Percentiles rank a stretch among this genome's conserved stretches.
Conservation (phyloP, 805 yeast species). For the Sungouiella blattae region DNA sequence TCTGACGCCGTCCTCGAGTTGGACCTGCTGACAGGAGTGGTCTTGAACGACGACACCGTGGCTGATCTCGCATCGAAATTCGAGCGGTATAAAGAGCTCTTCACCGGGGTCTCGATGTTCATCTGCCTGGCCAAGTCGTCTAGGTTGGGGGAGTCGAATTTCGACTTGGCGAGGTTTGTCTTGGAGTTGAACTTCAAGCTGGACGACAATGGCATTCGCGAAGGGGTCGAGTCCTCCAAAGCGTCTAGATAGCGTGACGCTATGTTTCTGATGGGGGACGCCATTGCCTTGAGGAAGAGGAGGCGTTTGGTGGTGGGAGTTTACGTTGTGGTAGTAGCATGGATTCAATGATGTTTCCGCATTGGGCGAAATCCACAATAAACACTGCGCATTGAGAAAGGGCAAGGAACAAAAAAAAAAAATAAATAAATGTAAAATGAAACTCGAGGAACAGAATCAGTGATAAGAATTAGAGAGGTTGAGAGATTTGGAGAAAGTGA, state of each 20-base stretch:
- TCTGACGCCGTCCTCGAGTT: not conserved
- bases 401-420: too few species aligned
- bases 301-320: constrained; percentile 13
- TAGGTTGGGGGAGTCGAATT: constrained; percentile 28
- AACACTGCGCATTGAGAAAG: too few species aligned
- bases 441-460: too few species aligned
- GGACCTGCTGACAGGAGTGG: constrained; percentile 20
- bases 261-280: constrained; percentile 23
- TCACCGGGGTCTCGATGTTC: constrained; percentile 22
- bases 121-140: constrained; percentile 38
- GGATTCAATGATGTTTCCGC: constrained; percentile 3
- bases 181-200: constrained; percentile 22
- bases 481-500: too few species aligned
- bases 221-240: constrained; percentile 24
- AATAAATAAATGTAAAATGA: too few species aligned
- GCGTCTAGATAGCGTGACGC: constrained; percentile 36
- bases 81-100: constrained; percentile 26
- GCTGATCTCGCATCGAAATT: constrained; percentile 41
- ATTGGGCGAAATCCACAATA: constrained; percentile 5
- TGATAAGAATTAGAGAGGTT: too few species aligned
- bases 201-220: constrained; percentile 30
- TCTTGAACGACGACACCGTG: constrained; percentile 39
- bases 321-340: not conserved
- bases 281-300: constrained; percentile 21
- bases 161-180: constrained; percentile 4